Conservation (phyloP, 164 flowering plant species). For the Buxus sempervirens region DNA sequence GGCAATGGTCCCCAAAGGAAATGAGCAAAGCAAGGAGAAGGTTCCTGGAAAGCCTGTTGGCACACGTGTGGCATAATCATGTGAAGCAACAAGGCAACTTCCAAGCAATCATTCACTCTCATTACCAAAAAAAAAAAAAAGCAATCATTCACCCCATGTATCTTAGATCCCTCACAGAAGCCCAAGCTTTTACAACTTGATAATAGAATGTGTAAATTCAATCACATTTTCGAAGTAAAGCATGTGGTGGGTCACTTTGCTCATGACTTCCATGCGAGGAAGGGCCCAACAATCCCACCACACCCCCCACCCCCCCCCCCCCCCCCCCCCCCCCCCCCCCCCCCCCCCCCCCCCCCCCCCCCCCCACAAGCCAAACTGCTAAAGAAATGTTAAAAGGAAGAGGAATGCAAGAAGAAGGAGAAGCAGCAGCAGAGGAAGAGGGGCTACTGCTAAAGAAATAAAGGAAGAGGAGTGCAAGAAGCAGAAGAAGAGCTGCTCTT, state of each 20-base stretch:
- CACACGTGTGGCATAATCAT: constrained; percentile 26
- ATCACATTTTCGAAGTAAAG: no score
- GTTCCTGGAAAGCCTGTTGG: constrained; percentile 15
- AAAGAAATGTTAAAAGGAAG: constrained; percentile 1
- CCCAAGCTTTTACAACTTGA: no score
- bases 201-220: no score
- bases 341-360: no score
- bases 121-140: no score
- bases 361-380: background rate
- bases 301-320: background rate
- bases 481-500: background rate
- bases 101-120: constrained; percentile 29
- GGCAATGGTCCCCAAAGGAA: no score
- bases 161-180: constrained; percentile 3
- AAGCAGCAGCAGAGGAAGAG: background rate
- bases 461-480: background rate
- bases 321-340: no score
- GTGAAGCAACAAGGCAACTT: constrained; percentile 20
- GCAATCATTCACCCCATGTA: constrained; percentile 30
- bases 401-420: background rate
- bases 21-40: no score
- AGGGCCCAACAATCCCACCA: constrained; percentile 8
- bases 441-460: background rate
- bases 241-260: constrained; percentile 23
- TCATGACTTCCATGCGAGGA: constrained; percentile 25